Conservation (phyloP, 1,284 basidiomycete genomes). For the Ustilago bromivora region DNA sequence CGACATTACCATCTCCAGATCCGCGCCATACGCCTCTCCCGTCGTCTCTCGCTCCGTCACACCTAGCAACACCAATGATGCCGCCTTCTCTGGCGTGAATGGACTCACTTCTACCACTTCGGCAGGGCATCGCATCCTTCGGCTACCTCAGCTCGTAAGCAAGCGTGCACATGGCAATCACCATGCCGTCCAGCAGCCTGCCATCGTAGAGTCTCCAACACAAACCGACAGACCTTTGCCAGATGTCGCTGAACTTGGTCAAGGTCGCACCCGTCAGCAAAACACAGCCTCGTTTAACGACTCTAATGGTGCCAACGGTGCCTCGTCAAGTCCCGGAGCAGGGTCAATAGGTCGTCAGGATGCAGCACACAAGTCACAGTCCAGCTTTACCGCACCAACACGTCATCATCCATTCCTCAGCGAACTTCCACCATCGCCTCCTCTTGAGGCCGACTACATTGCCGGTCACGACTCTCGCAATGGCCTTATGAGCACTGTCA, state of each 20-base stretch:
- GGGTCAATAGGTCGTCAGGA: slow-evolving; percentile 28
- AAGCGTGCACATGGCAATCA: slow-evolving; percentile 38
- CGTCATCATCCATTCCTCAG: slow-evolving; percentile 56
- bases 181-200: slow-evolving; percentile 19
- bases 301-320: not conserved
- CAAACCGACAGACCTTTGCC: slow-evolving; percentile 9
- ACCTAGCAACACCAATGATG: slow-evolving; percentile 43
- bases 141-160: slow-evolving; percentile 61
- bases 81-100: slow-evolving; percentile 21
- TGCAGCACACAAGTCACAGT: slow-evolving; percentile 42
- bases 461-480: slow-evolving; percentile 42
- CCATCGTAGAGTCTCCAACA: slow-evolving; percentile 16
- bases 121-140: slow-evolving; percentile 50
- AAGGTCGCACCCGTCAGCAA: slow-evolving; percentile 18
- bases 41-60: slow-evolving; percentile 49
- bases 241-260: slow-evolving; percentile 16
- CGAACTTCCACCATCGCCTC: slow-evolving; percentile 63
- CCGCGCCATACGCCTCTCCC: slow-evolving; percentile 63
- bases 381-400: slow-evolving; percentile 50
- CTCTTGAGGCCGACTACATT: slow-evolving; percentile 56
- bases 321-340: not conserved
- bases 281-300: slow-evolving; percentile 8
- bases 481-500: slow-evolving; percentile 39
- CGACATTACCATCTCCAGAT: slow-evolving; percentile 64
- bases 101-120: slow-evolving; percentile 25